Evolutionary conservation across 257 asterid genomes (phyloP).

Genomic region (Solanum tarapatanum): DNA sequence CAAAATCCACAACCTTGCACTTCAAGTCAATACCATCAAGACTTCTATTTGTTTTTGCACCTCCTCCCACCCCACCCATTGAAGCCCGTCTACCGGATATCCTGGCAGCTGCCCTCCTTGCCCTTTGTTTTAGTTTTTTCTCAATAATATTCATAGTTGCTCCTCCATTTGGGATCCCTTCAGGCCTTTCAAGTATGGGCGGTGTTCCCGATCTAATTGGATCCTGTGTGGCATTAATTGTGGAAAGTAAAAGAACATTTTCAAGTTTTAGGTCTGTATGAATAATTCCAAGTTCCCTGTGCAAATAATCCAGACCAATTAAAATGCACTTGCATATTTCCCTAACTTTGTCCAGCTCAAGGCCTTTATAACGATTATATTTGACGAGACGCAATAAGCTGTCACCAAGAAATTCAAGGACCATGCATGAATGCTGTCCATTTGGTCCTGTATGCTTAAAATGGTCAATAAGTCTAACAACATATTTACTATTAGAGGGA

Average conservation of each 20-base stretch:
- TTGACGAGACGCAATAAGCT: conserved; percentile 70
- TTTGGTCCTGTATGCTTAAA: conserved; percentile 94
- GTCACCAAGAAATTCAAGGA: conserved; percentile 93
- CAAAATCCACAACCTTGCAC: conserved; percentile 95
- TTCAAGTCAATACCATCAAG: conserved; percentile 72
- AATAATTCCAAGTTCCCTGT: conserved; percentile 58
- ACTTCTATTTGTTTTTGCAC: conserved; percentile 54
- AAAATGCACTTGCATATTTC: conserved; percentile 87
- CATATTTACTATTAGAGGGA: conserved; percentile 49
- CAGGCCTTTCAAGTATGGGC: conserved; percentile 79
- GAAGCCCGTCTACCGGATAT: conserved; percentile 61
- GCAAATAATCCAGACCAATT: conserved; percentile 87
- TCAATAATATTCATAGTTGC: conserved; percentile 44
- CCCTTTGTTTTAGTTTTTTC: conserved; percentile 84
- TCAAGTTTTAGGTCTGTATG: conserved; percentile 97
- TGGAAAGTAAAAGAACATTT: conserved; percentile 70
- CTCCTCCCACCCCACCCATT: conserved; percentile 44
- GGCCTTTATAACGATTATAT: conserved; percentile 76
- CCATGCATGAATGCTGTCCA: conserved; percentile 99
- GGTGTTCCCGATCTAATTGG: conserved; percentile 65
- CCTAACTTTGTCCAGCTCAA: conserved; percentile 63
- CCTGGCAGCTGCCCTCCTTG: conserved; percentile 92
- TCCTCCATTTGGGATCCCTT: conserved; percentile 65
- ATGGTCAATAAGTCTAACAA: conserved; percentile 72
- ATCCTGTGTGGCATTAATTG: conserved; percentile 85